Evolutionary conservation across 129 eudicot species (phyloP).

Genomic region (Pseudognaphalium luteoalbum): DNA sequence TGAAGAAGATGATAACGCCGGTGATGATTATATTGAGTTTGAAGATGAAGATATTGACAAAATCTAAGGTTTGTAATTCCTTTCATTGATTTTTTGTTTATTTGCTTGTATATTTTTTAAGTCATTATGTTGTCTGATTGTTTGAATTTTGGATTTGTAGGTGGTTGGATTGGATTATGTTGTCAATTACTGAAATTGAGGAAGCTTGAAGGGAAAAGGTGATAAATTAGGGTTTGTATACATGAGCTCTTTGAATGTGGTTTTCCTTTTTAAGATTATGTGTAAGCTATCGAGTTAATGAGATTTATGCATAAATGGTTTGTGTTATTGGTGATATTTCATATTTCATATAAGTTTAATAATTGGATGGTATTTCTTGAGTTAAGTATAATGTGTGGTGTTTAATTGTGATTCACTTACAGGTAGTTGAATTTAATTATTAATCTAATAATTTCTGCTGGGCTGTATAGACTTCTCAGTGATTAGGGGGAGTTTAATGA

Average conservation of each 20-base stretch:
- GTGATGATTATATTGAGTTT: conserved; percentile 42
- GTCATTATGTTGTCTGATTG: neutral
- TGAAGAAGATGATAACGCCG: conserved; percentile 42
- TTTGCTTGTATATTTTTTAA: neutral
- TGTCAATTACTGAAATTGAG: neutral
- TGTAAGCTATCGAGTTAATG: conserved; percentile 26
- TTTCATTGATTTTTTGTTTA: neutral
- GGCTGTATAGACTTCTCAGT: neutral
- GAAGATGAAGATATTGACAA: conserved; percentile 43
- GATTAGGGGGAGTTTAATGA: too few species aligned
- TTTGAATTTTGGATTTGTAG: conserved; percentile 13
- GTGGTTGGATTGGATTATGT: conserved; percentile 18
- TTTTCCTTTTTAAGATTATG: conserved; percentile 26
- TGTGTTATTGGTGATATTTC: conserved; percentile 17
- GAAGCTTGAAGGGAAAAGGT: conserved; percentile 24
- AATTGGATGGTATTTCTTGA: conserved; percentile 12
- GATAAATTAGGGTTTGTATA: conserved; percentile 28
- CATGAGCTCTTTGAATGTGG: conserved; percentile 29
- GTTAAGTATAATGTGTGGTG: neutral
- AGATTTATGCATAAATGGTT: conserved; percentile 29
- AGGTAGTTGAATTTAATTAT: neutral
- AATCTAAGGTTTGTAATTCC: conserved; percentile 26
- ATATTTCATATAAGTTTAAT: conserved; percentile 7
- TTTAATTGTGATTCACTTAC: neutral
- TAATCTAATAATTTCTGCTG: too few species aligned